Conservation (phyloP, 2,329 filamentous ascomycete species). For the Hortaea sp. region DNA sequence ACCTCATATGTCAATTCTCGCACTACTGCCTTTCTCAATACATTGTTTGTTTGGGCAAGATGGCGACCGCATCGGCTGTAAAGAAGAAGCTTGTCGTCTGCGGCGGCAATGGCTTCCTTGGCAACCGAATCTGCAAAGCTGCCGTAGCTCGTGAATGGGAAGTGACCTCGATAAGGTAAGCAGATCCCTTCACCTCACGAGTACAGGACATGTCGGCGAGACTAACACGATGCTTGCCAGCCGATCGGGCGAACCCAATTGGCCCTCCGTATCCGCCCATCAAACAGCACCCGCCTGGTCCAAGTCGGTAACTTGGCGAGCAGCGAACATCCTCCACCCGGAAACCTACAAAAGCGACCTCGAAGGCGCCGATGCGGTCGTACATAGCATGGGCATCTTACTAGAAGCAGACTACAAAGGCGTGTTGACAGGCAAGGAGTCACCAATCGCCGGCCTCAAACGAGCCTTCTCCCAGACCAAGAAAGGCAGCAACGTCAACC, state of each 20-base stretch:
- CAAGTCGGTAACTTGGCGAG: constrained; percentile 72
- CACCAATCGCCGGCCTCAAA: constrained; percentile 65
- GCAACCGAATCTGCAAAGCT: constrained; percentile 78
- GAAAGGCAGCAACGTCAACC: constrained; percentile 51
- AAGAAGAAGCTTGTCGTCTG: constrained; percentile 80
- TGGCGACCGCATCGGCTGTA: constrained; percentile 2
- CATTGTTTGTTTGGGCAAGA: background rate
- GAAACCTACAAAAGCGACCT: constrained; percentile 68
- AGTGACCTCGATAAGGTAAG: constrained; percentile 81
- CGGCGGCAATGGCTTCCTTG: constrained; percentile 85
- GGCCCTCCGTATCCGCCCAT: constrained; percentile 68
- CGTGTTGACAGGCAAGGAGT: constrained; percentile 72
- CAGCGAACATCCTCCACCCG: constrained; percentile 77
- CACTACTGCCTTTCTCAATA: too few species aligned
- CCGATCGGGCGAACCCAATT: constrained; percentile 80
- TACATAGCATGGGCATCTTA: constrained; percentile 92
- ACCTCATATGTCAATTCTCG: too few species aligned
- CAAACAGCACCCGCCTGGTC: constrained; percentile 68
- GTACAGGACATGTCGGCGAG: too few species aligned
- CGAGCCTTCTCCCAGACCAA: constrained; percentile 66
- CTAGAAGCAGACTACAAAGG: constrained; percentile 97
- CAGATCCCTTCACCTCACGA: background rate
- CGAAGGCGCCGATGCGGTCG: constrained; percentile 67
- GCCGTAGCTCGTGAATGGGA: constrained; percentile 80
- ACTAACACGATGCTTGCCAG: constrained; percentile 34